Conservation (phyloP, 1,139 yeast species). For the Blastobotrys elegans region DNA sequence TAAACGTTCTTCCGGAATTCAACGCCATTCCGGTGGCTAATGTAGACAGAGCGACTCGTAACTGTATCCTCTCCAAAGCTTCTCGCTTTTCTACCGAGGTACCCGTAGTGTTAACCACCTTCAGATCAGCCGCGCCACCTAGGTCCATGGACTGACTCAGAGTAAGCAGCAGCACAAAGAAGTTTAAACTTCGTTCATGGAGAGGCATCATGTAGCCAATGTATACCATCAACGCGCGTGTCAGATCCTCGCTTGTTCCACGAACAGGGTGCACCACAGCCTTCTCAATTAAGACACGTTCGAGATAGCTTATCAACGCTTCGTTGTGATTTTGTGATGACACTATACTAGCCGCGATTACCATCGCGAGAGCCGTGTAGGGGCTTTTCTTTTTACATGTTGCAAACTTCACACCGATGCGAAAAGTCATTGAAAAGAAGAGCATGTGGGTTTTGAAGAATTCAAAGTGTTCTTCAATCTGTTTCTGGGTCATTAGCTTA, state of each 20-base stretch:
- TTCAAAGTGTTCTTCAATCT: neutral
- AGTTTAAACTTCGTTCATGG: neutral
- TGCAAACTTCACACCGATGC: neutral
- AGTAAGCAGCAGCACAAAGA: neutral
- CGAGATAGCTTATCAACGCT: slow-evolving; percentile 35
- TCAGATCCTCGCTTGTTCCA: slow-evolving; percentile 40
- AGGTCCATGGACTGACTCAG: slow-evolving; percentile 1
- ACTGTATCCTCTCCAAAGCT: neutral
- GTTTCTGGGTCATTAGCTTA: neutral
- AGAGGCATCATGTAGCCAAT: slow-evolving; percentile 6
- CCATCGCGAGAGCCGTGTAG: neutral
- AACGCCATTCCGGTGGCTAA: slow-evolving; percentile 2
- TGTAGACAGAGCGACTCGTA: neutral
- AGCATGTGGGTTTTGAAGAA: neutral
- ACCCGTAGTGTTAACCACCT: slow-evolving; percentile 22
- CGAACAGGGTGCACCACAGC: slow-evolving; percentile 34
- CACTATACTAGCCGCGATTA: slow-evolving; percentile 1
- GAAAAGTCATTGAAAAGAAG: neutral
- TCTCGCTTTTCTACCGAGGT: neutral
- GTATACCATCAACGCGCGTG: slow-evolving; percentile 9
- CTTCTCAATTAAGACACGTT: slow-evolving; percentile 43
- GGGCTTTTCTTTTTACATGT: neutral
- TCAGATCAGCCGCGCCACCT: slow-evolving; percentile 40
- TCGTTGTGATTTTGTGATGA: neutral
- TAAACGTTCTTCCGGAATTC: slow-evolving; percentile 2